A percentile compares a stretch with the other conserved stretches of the same genome.
Evolutionary conservation across 495 filamentous ascomycete genomes (phyloP).

Genomic region (Achaetomiella virescens): DNA sequence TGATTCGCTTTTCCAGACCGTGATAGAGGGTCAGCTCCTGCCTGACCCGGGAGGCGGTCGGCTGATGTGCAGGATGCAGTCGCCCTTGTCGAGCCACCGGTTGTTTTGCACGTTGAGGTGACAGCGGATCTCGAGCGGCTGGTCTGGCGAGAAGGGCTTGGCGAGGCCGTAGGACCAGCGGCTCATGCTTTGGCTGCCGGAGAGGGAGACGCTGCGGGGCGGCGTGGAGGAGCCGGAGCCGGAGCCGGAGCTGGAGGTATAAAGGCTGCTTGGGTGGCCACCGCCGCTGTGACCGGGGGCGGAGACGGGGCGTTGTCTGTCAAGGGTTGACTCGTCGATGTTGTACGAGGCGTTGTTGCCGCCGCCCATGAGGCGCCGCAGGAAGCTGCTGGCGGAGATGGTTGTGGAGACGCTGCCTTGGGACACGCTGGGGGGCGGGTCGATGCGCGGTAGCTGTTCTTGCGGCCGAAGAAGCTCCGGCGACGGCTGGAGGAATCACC

Average conservation of each 20-base stretch:
- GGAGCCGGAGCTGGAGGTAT: slow-evolving; percentile 50
- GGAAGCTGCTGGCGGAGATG: slow-evolving; percentile 68
- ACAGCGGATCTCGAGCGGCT: slow-evolving; percentile 65
- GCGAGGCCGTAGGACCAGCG: slow-evolving; percentile 45
- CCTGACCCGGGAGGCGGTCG: slow-evolving; percentile 54
- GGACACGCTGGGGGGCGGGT: slow-evolving; percentile 41
- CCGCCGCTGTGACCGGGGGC: slow-evolving; percentile 36
- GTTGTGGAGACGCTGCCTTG: slow-evolving; percentile 45
- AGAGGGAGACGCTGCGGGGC: slow-evolving; percentile 49
- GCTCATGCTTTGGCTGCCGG: slow-evolving; percentile 35
- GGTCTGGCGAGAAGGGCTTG: slow-evolving; percentile 27
- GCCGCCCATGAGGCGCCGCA: slow-evolving; percentile 48
- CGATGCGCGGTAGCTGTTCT: slow-evolving; percentile 53
- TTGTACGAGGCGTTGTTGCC: slow-evolving; percentile 63
- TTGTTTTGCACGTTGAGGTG: slow-evolving; percentile 69
- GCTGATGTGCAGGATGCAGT: slow-evolving; percentile 74
- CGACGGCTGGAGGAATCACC: slow-evolving; percentile 32
- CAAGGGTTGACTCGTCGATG: slow-evolving; percentile 55
- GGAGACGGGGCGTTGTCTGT: slow-evolving; percentile 43
- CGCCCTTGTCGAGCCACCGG: slow-evolving; percentile 87
- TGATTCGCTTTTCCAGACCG: slow-evolving; percentile 73
- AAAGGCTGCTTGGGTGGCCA: slow-evolving; percentile 50
- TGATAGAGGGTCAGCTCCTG: slow-evolving; percentile 46
- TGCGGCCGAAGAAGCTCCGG: slow-evolving; percentile 52
- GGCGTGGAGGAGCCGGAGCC: slow-evolving; percentile 43